A percentile compares a stretch with the other conserved stretches of the same genome.
These are phyloP conservation scores for Fusarium sp. DNA, from an alignment of 2,329 filamentous ascomycete species.

Conservation along the genomic window DNA sequence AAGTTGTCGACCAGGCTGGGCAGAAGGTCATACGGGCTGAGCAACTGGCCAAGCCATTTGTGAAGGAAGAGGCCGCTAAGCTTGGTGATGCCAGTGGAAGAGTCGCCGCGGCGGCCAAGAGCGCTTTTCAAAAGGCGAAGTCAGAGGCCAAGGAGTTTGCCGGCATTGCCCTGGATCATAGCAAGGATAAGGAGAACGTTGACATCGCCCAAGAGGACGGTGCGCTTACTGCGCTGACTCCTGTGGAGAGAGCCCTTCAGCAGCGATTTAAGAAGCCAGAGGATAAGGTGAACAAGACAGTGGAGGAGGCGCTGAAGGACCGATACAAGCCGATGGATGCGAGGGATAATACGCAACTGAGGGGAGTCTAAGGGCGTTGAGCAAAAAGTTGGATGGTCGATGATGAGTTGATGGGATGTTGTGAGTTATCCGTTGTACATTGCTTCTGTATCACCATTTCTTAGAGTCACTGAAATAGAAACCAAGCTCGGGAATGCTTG, in stretches of 20 bases:
- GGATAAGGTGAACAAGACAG: slow-evolving; percentile 60
- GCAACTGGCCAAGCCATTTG: slow-evolving; percentile 52
- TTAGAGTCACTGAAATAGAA: slow-evolving; percentile 47
- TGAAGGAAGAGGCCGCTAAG: slow-evolving; percentile 51
- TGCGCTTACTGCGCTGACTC: slow-evolving; percentile 50
- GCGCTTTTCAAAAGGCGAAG: slow-evolving; percentile 52
- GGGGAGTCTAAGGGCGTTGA: slow-evolving; percentile 53
- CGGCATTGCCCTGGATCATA: slow-evolving; percentile 35
- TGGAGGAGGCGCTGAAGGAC: slow-evolving; percentile 67
- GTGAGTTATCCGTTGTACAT: slow-evolving; percentile 46
- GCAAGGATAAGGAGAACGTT: slow-evolving; percentile 54
- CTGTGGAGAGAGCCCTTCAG: slow-evolving; percentile 64
- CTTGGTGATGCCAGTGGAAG: slow-evolving; percentile 41
- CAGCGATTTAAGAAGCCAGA: slow-evolving; percentile 64
- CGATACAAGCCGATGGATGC: slow-evolving; percentile 65
- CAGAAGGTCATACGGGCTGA: slow-evolving; percentile 52
- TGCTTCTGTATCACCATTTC: slow-evolving; percentile 51
- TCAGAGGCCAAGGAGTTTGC: slow-evolving; percentile 47
- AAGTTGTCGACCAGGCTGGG: slow-evolving; percentile 48
- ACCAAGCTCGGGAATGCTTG: slow-evolving; percentile 39
- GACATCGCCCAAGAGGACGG: slow-evolving; percentile 55
- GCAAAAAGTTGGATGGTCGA: slow-evolving; percentile 21
- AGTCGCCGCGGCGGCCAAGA: slow-evolving; percentile 55
- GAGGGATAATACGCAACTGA: slow-evolving; percentile 60
- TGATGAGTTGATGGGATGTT: slow-evolving; percentile 31